Evolutionary conservation across 2,329 filamentous ascomycete species (phyloP).

Genomic region (Parastagonospora nodorum): DNA sequence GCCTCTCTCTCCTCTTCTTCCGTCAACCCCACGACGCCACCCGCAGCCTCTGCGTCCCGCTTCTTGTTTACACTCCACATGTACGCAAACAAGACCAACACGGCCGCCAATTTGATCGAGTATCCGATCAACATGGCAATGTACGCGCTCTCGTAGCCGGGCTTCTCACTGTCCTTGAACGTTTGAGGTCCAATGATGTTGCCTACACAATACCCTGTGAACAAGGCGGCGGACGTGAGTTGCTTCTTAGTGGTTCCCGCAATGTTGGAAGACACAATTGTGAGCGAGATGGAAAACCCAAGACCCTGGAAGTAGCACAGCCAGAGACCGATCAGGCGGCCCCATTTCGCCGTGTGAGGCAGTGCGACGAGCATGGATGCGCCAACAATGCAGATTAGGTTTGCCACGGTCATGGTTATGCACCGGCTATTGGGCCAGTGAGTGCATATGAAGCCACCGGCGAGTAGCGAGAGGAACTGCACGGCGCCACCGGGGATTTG

Average conservation of each 20-base stretch:
- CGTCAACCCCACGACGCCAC: constrained; percentile 21
- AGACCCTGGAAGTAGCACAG: constrained; percentile 53
- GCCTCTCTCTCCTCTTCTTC: constrained; percentile 39
- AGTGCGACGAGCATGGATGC: constrained; percentile 7
- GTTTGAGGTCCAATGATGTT: constrained; percentile 52
- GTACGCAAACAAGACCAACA: constrained; percentile 41
- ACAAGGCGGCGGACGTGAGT: constrained; percentile 57
- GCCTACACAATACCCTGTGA: constrained; percentile 49
- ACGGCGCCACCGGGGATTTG: constrained; percentile 63
- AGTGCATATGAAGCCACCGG: constrained; percentile 17
- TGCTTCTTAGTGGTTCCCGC: constrained; percentile 54
- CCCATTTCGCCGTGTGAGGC: constrained; percentile 28
- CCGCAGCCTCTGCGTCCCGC: constrained; percentile 36
- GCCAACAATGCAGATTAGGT: constrained; percentile 24
- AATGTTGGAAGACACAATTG: constrained; percentile 51
- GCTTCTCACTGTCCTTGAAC: constrained; percentile 46
- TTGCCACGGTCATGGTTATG: constrained; percentile 24
- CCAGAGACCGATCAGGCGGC: constrained; percentile 34
- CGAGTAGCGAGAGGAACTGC: constrained; percentile 46
- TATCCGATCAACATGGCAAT: constrained; percentile 46
- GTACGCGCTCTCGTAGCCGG: constrained; percentile 35
- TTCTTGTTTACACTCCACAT: constrained; percentile 44
- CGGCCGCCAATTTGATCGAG: constrained; percentile 45
- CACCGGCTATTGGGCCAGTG: constrained; percentile 18
- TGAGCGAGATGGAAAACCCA: constrained; percentile 20